Evolutionary conservation across 345 rosid species (phyloP).

Genomic region (Abelmoschus esculentus): DNA sequence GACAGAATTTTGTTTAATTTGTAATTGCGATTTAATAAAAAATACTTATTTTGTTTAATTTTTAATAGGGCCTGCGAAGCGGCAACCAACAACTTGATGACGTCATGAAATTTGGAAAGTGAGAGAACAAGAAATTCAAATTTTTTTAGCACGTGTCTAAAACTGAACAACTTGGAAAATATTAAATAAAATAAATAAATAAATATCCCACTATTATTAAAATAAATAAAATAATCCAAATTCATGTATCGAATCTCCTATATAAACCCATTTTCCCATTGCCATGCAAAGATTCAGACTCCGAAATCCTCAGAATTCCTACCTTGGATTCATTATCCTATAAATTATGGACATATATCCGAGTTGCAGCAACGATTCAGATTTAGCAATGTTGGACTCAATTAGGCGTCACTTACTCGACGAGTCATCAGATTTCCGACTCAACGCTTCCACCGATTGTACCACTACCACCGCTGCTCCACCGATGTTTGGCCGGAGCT

Average conservation of each 20-base stretch:
- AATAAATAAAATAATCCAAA: background rate
- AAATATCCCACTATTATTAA: background rate
- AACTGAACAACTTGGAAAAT: background rate
- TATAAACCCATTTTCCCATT: conserved; percentile 4
- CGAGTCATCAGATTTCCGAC: conserved; percentile 26
- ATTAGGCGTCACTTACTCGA: conserved; percentile 44
- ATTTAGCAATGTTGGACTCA: conserved; percentile 44
- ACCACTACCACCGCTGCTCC: conserved; percentile 7
- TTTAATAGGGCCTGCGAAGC: background rate
- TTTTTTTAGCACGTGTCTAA: conserved; percentile 9
- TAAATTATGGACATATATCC: conserved; percentile 22
- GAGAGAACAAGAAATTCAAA: background rate
- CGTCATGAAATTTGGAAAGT: background rate
- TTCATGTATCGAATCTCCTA: conserved; percentile 25
- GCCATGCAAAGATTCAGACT: background rate
- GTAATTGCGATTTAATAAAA: background rate
- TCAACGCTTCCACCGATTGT: conserved; percentile 16
- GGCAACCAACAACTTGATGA: conserved; percentile 9
- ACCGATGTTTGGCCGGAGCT: conserved; percentile 44
- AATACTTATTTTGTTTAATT: background rate
- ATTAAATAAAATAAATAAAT: background rate
- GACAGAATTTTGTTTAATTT: background rate
- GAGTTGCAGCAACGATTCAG: conserved; percentile 28
- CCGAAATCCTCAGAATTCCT: background rate
- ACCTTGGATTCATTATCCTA: too few relatives aligned